phyloP scores from a whole-genome alignment of 2,329 filamentous ascomycete genomes.

The Arthrobotrys sinensis region DNA sequence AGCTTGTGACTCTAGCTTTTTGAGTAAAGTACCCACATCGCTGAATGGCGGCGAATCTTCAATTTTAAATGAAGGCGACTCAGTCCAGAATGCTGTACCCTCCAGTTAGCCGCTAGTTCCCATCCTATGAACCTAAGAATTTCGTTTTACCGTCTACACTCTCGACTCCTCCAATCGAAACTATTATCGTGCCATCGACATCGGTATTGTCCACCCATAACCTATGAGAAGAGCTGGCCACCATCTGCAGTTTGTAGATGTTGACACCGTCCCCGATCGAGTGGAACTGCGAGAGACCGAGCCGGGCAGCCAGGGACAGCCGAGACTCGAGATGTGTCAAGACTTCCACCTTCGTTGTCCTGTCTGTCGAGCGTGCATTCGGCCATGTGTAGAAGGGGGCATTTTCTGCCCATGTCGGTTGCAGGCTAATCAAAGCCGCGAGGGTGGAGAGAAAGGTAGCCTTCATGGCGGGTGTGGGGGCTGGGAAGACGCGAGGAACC shows the following conservation, averaged over 20 bases:
- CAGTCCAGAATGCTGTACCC: conserved; percentile 35
- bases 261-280: conserved; percentile 47
- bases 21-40: conserved; percentile 46
- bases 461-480: conserved; percentile 53
- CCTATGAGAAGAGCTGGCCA: conserved; percentile 39
- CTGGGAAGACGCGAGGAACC: conserved; percentile 49
- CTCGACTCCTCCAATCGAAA: conserved; percentile 51
- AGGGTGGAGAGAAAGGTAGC: conserved; percentile 45
- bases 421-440: conserved; percentile 48
- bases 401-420: conserved; percentile 43
- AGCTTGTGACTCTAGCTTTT: conserved; percentile 41
- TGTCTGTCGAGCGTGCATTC: conserved; percentile 31
- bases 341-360: conserved; percentile 42
- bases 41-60: conserved; percentile 40
- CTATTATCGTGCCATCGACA: conserved; percentile 43
- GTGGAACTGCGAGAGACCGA: conserved; percentile 61
- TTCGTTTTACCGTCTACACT: conserved; percentile 33
- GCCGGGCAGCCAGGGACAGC: conserved; percentile 50
- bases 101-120: conserved; percentile 19
- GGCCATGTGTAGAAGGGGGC: conserved; percentile 59
- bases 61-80: conserved; percentile 40
- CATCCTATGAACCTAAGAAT: background rate
- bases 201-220: conserved; percentile 51
- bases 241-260: conserved; percentile 54
- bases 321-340: conserved; percentile 44